Evolutionary conservation across 169 alveolate genomes (phyloP), one percentile per base, ranked within the genome.

Genomic region (Sarcocystis neurona): DNA sequence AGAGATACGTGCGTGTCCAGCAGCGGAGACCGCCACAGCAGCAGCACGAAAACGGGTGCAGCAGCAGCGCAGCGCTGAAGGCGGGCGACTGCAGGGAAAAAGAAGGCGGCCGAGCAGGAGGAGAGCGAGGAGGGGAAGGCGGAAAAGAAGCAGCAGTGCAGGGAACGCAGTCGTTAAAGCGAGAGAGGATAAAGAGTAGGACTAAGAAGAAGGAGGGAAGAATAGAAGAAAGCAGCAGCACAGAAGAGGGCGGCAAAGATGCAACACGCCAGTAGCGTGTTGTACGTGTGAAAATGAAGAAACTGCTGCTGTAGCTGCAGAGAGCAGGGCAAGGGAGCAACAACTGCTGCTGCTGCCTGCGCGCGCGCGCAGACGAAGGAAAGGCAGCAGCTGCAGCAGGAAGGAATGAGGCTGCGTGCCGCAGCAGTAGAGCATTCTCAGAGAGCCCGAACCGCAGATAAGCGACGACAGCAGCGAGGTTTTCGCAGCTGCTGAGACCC

Each of bases 381-480:
- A 53, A 72, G 48, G 87, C 87, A 53, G 87, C 87, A 79, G 87
- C 87, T 53, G 75, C 87, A 79, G 75, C 75, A 79, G 41, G 53
- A 79, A 79, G 37, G 48, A 79, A 0, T 50, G 37, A 27, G 87
- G 87, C 77, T 79, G 77, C 3, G 43, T 47, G 43, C 87, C 70
- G 56, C 75, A 30, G 53, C 87, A 50, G 56, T 53, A 75, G 56
- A 48, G 53, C 87, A 79, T 37, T 75, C 32, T 75, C 56, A 75
- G 41, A 53, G 48, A 32, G 77, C 8, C 39, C 87, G 56, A 6
- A 48, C 53, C 15, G 56, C 23, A 12, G 56, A 79, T 12, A 79
- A 23, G 53, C 87, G 48, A 75, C 87, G n/a, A 56, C 87, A 53
- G 87, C 87, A 34, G 75, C 53, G 77, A 34, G 56, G 53, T 2